Base-by-base conservation (phyloP, 305 asterid species). In the Coffea humblotiana region DNA sequence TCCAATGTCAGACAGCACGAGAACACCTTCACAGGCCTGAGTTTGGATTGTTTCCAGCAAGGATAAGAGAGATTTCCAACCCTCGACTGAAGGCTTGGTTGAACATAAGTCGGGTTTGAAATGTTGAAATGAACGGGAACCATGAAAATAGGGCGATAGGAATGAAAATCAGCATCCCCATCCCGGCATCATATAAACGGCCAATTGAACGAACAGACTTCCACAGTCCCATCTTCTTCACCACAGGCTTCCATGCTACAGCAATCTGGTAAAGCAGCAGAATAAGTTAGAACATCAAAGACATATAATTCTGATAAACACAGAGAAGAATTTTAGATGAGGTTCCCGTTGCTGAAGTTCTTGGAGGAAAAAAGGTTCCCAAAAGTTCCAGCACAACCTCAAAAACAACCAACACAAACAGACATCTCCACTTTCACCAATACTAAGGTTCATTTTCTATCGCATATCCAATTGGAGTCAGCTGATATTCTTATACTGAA, bases 41-140 rank as follows among this genome's bases (percentile, higher is more conserved):
- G 78, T 94, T 96, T 69, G 99, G 98, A 83, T 96, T 96, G 95
- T 96, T 96, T 71, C 99, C 99, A 77, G 99, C 98, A 80, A 96
- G 95, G 82, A 96, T 96, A 82, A 94, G 92, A 25, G 99, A 96
- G 72, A 96, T 96, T 91, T 96, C 99, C 90, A 96, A 82, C 29
- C 99, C 99, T 58, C 99, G 99, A 82, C 99, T 96, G 89, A 96
- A 96, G 10, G 99, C 99, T 88, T 96, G 98, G 93, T 96, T 96
- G 77, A 96, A 96, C 79, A 96, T 98, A 51, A 96, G 91, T 16
- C 99, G 98, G 2, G 99, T 94, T 81, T 96, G 99, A 93, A 96
- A 96, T 71, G 99, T 96, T 25, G 99, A 96, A 78, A 96, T 93
- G 77, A 96, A 96, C 0, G 99, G 99, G 86, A 96, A 94, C 99